phyloP scores from a whole-genome alignment of 1,139 yeast species.

The Meyerozyma sp. region DNA sequence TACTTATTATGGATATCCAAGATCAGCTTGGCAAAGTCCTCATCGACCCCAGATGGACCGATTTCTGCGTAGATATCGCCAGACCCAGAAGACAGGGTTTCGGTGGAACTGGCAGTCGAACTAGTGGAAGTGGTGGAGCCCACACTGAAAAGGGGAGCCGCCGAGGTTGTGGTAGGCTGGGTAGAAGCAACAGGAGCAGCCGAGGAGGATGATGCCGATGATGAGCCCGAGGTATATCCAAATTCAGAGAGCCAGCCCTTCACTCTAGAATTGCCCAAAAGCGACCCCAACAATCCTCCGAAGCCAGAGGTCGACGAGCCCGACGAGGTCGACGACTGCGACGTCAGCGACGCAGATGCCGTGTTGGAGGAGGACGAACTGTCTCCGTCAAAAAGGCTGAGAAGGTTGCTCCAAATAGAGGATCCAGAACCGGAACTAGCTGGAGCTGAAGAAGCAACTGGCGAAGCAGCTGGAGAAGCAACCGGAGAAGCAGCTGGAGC shows the following conservation, averaged over 20 bases:
- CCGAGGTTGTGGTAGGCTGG: background rate
- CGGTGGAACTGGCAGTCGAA: background rate
- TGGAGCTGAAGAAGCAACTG: slow-evolving; percentile 7
- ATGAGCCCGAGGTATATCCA: slow-evolving; percentile 3
- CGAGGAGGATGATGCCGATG: background rate
- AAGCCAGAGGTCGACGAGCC: slow-evolving; percentile 3
- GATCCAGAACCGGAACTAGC: slow-evolving; percentile 10
- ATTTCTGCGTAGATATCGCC: background rate
- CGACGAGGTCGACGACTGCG: slow-evolving; percentile 2
- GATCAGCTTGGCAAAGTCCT: slow-evolving; percentile 14
- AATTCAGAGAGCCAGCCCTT: slow-evolving; percentile 8
- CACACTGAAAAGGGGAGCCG: background rate
- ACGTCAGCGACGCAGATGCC: slow-evolving; percentile 3
- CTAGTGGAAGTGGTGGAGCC: background rate
- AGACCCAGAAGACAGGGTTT: background rate
- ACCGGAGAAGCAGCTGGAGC: slow-evolving; percentile 9
- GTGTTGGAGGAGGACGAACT: slow-evolving; percentile 1
- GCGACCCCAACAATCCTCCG: slow-evolving; percentile 7
- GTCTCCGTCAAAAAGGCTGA: background rate
- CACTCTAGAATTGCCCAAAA: slow-evolving; percentile 5
- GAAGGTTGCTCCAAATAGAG: slow-evolving; percentile 6
- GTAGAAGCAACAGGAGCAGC: background rate
- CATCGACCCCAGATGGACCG: slow-evolving; percentile 10
- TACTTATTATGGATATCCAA: slow-evolving; percentile 19
- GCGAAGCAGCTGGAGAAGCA: slow-evolving; percentile 5